These are phyloP conservation scores for Fusarium marasasianum DNA, from an alignment of 2,329 filamentous ascomycete genomes.

Conservation along the genomic window DNA sequence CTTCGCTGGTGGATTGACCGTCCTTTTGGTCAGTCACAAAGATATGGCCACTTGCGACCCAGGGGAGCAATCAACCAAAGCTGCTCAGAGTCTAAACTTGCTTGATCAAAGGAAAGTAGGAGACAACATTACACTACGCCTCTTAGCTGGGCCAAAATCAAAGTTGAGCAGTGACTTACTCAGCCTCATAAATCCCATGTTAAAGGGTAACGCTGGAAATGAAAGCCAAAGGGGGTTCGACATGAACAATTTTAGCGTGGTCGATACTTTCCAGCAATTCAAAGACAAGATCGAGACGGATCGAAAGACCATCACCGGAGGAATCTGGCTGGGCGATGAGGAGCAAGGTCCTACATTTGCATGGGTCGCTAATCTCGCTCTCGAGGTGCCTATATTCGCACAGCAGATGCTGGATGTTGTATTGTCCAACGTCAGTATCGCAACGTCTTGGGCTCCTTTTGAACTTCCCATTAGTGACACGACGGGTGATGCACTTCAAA, in stretches of 20 bases:
- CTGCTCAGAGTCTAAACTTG: slow-evolving; percentile 49
- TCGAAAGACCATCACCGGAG: slow-evolving; percentile 76
- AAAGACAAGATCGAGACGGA: slow-evolving; percentile 69
- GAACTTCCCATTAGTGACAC: slow-evolving; percentile 76
- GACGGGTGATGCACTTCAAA: slow-evolving; percentile 77
- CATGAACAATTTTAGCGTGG: slow-evolving; percentile 42
- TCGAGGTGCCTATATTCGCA: slow-evolving; percentile 67
- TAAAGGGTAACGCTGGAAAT: slow-evolving; percentile 40
- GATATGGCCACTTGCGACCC: slow-evolving; percentile 62
- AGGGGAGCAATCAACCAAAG: slow-evolving; percentile 54
- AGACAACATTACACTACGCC: slow-evolving; percentile 34
- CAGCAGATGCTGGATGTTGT: slow-evolving; percentile 75
- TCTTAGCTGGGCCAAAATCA: slow-evolving; percentile 49
- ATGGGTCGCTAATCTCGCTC: slow-evolving; percentile 72
- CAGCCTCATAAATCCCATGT: slow-evolving; percentile 53
- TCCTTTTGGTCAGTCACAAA: slow-evolving; percentile 74
- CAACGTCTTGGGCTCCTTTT: slow-evolving; percentile 77
- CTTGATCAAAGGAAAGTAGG: slow-evolving; percentile 48
- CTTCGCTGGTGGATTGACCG: slow-evolving; percentile 80
- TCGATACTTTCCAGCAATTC: slow-evolving; percentile 75
- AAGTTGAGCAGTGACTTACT: slow-evolving; percentile 48
- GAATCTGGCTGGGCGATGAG: slow-evolving; percentile 77
- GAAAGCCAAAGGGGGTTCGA: slow-evolving; percentile 29
- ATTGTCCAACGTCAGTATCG: slow-evolving; percentile 73
- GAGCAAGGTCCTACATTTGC: slow-evolving; percentile 71